Evolutionary conservation across 1,284 basidiomycete species (phyloP).

Genomic region (Cryptococcus wingfieldii): DNA sequence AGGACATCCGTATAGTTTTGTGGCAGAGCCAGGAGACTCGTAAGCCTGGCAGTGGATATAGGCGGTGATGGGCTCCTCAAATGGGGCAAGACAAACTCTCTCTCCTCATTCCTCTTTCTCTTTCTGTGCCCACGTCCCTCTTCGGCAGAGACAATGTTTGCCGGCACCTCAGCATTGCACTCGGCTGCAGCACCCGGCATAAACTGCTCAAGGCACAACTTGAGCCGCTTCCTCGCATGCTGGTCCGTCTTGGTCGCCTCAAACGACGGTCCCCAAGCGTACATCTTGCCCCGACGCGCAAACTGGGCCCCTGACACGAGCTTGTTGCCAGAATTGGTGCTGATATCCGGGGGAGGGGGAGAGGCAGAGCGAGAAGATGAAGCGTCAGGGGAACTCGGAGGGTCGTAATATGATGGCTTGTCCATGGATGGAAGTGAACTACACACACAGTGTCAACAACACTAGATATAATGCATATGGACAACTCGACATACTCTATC

Average conservation of each 20-base stretch:
- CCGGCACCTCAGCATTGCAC: constrained; percentile 27
- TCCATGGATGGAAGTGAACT: constrained; percentile 40
- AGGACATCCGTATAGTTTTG: constrained; percentile 46
- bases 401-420: constrained; percentile 33
- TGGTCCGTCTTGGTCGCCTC: constrained; percentile 33
- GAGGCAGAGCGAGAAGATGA: constrained; percentile 22
- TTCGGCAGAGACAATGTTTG: constrained; percentile 33
- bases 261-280: constrained; percentile 45
- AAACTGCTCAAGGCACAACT: constrained; percentile 35
- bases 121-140: constrained; percentile 20
- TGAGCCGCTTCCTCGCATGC: constrained; percentile 35
- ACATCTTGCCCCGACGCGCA: constrained; percentile 46
- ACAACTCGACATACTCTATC: constrained; percentile 27
- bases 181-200: constrained; percentile 41
- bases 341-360: constrained; percentile 14
- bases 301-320: constrained; percentile 37
- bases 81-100: constrained; percentile 37
- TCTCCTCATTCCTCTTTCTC: constrained; percentile 27
- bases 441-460: background rate
- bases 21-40: constrained; percentile 41
- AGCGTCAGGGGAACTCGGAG: constrained; percentile 25
- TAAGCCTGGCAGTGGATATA: constrained; percentile 36
- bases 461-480: background rate
- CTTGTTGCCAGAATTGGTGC: constrained; percentile 46
- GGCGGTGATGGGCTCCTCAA: constrained; percentile 44